These are phyloP conservation scores for Solanum etuberosum DNA, from an alignment of 257 asterid species.

Conservation along the genomic window DNA sequence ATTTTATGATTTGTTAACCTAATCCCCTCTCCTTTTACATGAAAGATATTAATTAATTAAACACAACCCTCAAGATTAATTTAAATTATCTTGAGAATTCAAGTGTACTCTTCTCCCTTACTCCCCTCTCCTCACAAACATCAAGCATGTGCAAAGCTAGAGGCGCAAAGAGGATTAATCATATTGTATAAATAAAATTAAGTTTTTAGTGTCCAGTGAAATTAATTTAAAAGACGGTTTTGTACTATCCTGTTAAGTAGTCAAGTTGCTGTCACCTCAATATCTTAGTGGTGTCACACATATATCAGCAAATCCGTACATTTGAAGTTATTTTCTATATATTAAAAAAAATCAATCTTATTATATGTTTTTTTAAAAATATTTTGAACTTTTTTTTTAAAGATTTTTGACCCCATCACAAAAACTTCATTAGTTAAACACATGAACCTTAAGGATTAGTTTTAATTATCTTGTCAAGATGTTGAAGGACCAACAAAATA, in stretches of 20 bases:
- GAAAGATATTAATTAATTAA: not conserved
- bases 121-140: not conserved
- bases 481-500: not conserved
- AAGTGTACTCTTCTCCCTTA: not conserved
- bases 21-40: too few relatives aligned
- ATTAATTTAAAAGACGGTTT: too few relatives aligned
- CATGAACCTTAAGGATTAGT: not conserved
- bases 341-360: too few relatives aligned
- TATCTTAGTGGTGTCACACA: too few relatives aligned
- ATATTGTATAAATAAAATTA: not conserved
- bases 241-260: too few relatives aligned
- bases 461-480: not conserved
- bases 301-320: too few relatives aligned
- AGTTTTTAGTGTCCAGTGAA: too few relatives aligned
- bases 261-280: rapidly evolving
- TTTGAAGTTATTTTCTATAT: too few relatives aligned
- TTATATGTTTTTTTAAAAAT: too few relatives aligned
- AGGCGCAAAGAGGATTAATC: not conserved
- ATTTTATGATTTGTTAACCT: too few relatives aligned
- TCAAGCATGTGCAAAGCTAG: not conserved
- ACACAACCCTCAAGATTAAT: not conserved
- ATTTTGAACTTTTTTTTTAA: too few relatives aligned
- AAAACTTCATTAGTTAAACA: not conserved
- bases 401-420: not conserved
- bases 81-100: not conserved